phyloP scores from a whole-genome alignment of 345 rosid species.

The Erysimum cheiranthoides region DNA sequence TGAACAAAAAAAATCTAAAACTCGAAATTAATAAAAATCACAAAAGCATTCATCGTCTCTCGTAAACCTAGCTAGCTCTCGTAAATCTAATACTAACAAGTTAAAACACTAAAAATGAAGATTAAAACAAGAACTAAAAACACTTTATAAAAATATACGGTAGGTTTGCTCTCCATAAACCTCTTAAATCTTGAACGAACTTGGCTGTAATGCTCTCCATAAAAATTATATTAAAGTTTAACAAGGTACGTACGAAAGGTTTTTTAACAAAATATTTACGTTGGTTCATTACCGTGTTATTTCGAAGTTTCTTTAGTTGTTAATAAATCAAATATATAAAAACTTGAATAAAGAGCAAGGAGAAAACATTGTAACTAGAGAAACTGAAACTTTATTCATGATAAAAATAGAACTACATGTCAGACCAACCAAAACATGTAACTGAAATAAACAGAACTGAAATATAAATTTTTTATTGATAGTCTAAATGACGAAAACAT shows the following conservation, averaged over 20 bases:
- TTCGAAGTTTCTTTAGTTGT: neutral
- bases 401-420: neutral
- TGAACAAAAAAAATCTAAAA: no score
- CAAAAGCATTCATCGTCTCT: no score
- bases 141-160: no score
- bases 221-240: neutral
- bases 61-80: no score
- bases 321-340: neutral
- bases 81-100: no score
- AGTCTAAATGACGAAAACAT: neutral
- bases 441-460: neutral
- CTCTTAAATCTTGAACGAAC: no score
- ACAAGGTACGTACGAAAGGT: no score
- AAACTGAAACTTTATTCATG: neutral
- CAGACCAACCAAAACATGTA: conserved; percentile 2
- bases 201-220: no score
- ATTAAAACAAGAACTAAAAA: no score
- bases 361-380: neutral
- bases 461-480: neutral
- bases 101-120: no score
- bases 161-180: no score
- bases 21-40: no score
- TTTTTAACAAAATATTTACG: neutral
- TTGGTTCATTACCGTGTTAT: neutral
- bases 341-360: neutral